phyloP scores from a whole-genome alignment of 2,329 filamentous ascomycete genomes.

The Coniochaeta sp. region DNA sequence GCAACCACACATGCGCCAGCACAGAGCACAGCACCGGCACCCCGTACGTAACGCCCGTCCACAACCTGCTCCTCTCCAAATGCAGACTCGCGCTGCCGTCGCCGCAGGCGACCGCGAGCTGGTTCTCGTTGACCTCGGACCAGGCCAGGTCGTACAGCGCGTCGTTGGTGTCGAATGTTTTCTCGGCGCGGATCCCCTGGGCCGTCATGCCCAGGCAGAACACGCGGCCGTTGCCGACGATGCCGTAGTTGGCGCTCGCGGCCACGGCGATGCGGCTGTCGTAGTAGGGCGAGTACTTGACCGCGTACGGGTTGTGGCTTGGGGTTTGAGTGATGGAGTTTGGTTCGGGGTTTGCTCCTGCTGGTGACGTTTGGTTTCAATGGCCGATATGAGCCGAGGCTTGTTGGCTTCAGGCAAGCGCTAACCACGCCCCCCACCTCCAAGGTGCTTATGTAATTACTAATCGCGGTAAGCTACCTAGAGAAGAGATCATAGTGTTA shows the following conservation, averaged over 20 bases:
- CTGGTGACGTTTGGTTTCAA: no score
- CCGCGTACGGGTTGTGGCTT: constrained; percentile 92
- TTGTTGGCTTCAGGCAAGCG: no score
- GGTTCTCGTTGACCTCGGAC: constrained; percentile 95
- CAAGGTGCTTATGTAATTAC: no score
- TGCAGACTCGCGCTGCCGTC: constrained; percentile 55
- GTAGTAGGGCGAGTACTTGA: constrained; percentile 98
- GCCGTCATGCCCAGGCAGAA: constrained; percentile 79
- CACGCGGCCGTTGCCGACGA: constrained; percentile 89
- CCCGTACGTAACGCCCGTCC: constrained; percentile 34
- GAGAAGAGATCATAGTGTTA: no score
- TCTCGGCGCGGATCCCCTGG: constrained; percentile 76
- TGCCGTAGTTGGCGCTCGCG: constrained; percentile 88
- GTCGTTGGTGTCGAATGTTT: constrained; percentile 96
- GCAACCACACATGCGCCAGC: constrained; percentile 32
- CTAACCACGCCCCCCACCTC: no score
- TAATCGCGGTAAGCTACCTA: no score
- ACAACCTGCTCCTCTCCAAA: constrained; percentile 32
- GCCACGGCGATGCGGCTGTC: constrained; percentile 90
- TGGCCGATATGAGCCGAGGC: background rate
- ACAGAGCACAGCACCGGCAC: constrained; percentile 36
- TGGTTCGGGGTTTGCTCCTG: background rate
- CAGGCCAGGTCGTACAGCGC: constrained; percentile 91
- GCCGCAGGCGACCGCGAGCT: constrained; percentile 80
- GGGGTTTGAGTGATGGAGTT: constrained; percentile 76